Evolutionary conservation across 2,329 filamentous ascomycete species (phyloP).

Genomic region (Sporothrix protearum): DNA sequence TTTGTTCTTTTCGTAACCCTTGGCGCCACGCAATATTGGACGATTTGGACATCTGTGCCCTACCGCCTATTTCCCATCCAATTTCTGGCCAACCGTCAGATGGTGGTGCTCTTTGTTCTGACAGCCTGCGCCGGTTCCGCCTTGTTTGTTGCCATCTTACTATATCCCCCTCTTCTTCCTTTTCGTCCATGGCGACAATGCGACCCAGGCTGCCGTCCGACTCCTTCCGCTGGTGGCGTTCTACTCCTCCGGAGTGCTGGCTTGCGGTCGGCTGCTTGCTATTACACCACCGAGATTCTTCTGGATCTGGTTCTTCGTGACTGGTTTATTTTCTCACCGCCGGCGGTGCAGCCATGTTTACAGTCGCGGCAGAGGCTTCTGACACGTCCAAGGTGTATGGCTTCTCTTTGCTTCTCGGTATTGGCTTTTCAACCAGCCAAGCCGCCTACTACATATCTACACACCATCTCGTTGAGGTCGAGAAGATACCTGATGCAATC

Average conservation of each 20-base stretch:
- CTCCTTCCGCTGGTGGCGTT: constrained; percentile 42
- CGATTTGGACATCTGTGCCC: constrained; percentile 40
- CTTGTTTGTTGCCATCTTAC: constrained; percentile 40
- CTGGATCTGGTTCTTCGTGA: constrained; percentile 41
- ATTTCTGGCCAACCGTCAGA: constrained; percentile 39
- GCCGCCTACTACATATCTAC: constrained; percentile 38
- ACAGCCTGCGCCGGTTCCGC: constrained; percentile 32
- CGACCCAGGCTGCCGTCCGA: constrained; percentile 38
- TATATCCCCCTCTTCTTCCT: constrained; percentile 54
- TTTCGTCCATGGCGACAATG: constrained; percentile 42
- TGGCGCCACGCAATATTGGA: constrained; percentile 43
- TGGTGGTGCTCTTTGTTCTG: constrained; percentile 43
- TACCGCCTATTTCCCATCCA: constrained; percentile 46
- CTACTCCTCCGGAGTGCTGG: constrained; percentile 35
- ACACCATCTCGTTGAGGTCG: constrained; percentile 29
- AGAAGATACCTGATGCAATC: constrained; percentile 34
- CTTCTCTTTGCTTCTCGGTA: constrained; percentile 39
- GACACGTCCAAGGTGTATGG: constrained; percentile 34
- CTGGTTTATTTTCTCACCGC: constrained; percentile 36
- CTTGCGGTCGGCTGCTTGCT: constrained; percentile 34
- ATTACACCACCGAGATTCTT: constrained; percentile 39
- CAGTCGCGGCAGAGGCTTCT: constrained; percentile 28
- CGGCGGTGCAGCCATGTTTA: constrained; percentile 38
- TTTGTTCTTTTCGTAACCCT: constrained; percentile 43
- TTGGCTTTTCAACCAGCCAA: constrained; percentile 39